Evolutionary conservation across 2,329 filamentous ascomycete species (phyloP).

Genomic region (Knufia fluminis): DNA sequence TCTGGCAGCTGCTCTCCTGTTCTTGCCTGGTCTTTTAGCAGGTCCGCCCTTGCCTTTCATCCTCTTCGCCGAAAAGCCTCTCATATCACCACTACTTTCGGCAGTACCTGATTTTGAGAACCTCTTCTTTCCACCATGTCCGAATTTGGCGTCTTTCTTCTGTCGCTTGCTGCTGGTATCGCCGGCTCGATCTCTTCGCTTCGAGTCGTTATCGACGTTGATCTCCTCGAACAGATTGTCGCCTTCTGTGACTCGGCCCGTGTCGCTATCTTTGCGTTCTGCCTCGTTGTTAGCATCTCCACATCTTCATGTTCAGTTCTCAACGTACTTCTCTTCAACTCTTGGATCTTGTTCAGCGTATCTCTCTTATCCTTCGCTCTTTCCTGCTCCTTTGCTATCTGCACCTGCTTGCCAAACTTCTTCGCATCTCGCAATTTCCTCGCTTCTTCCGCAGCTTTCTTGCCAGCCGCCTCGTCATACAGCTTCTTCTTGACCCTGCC

Average conservation of each 20-base stretch:
- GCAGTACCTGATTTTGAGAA: constrained; percentile 87
- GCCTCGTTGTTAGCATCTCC: constrained; percentile 14
- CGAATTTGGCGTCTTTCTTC: constrained; percentile 92
- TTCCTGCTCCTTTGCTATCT: constrained; percentile 93
- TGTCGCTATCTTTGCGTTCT: constrained; percentile 74
- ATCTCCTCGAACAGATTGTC: constrained; percentile 52
- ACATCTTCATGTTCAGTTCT: constrained; percentile 8
- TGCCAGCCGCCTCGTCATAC: constrained; percentile 79
- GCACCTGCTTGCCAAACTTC: constrained; percentile 98
- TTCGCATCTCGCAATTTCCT: constrained; percentile 88
- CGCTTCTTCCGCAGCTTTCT: constrained; percentile 87
- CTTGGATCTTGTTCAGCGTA: constrained; percentile 90
- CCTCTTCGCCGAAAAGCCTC: constrained; percentile 68
- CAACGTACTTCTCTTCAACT: constrained; percentile 85
- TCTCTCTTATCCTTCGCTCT: constrained; percentile 84
- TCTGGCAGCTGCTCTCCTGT: constrained; percentile 32
- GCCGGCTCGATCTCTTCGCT: constrained; percentile 31
- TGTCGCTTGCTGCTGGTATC: constrained; percentile 53
- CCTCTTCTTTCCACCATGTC: constrained; percentile 92
- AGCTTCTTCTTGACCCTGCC: constrained; percentile 89
- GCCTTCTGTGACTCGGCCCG: constrained; percentile 50
- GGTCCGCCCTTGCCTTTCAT: constrained; percentile 56
- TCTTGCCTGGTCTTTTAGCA: constrained; percentile 44
- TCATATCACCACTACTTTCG: constrained; percentile 67
- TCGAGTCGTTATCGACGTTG: constrained; percentile 34